These are phyloP conservation scores for Ustilago curta DNA, from an alignment of 1,284 basidiomycete species.

Conservation along the genomic window DNA sequence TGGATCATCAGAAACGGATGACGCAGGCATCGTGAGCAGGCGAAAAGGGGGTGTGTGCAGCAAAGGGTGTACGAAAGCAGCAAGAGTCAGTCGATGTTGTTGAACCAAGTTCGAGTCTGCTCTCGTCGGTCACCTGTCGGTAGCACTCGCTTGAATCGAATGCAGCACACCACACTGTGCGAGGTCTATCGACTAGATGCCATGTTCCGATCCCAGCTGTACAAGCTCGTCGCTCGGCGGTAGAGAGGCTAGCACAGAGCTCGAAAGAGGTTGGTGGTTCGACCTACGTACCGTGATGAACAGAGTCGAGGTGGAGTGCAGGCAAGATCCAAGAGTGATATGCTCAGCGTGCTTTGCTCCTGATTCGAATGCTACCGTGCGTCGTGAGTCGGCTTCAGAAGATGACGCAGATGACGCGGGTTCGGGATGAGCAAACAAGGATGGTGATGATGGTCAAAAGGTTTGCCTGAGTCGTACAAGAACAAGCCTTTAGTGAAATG, in stretches of 20 bases:
- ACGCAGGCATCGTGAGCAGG: not conserved
- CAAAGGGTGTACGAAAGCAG: not conserved
- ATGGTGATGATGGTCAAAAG: conserved; percentile 9
- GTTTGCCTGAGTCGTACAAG: not conserved
- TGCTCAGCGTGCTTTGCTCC: not conserved
- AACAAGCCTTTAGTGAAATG: not conserved
- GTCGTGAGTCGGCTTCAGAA: not conserved
- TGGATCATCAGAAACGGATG: too few relatives aligned
- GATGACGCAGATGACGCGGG: not conserved
- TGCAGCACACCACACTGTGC: not conserved
- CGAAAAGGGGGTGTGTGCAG: not conserved
- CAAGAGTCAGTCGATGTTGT: not conserved
- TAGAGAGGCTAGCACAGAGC: not conserved
- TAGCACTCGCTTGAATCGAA: too few relatives aligned
- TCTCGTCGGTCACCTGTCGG: not conserved
- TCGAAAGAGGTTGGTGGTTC: not conserved
- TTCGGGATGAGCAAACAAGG: not conserved
- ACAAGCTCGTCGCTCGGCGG: not conserved
- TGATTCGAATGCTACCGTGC: not conserved
- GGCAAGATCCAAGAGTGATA: not conserved
- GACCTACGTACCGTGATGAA: conserved; percentile 19
- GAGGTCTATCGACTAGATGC: too few relatives aligned
- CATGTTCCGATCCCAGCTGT: too few relatives aligned
- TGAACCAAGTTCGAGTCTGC: not conserved
- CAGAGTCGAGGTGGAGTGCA: conserved; percentile 5